phyloP scores from a whole-genome alignment of 148 eudicot genomes.

The Rhododendron henanense region DNA sequence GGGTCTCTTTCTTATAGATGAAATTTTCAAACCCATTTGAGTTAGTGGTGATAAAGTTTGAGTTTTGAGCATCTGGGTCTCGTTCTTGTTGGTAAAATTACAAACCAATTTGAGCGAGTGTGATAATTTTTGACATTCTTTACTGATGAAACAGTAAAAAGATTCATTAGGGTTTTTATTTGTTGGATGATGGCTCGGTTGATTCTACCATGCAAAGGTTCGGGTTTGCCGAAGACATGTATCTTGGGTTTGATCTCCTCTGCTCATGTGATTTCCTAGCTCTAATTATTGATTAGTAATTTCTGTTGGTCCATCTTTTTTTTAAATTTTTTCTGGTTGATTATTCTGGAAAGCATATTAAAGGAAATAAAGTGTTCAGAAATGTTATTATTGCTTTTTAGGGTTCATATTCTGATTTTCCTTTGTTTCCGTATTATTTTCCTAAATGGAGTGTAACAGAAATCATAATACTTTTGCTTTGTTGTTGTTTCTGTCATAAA shows the following conservation, averaged over 20 bases:
- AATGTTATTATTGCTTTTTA: not conserved
- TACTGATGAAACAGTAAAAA: not conserved
- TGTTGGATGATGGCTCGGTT: slow-evolving; percentile 80
- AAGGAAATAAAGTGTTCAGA: not conserved
- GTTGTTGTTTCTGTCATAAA: not conserved
- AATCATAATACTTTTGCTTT: not conserved
- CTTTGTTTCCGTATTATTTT: not conserved
- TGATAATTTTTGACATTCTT: not conserved
- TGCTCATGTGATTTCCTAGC: slow-evolving; percentile 71
- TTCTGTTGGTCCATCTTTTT: not conserved
- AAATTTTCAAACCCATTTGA: not conserved
- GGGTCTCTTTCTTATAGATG: not conserved
- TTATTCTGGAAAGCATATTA: not conserved
- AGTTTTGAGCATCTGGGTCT: slow-evolving; percentile 35
- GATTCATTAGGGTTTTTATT: slow-evolving; percentile 23
- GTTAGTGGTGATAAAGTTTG: not conserved
- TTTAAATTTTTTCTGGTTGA: not conserved
- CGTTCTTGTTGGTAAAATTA: slow-evolving; percentile 2
- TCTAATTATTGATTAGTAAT: slow-evolving; percentile 9
- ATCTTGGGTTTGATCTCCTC: slow-evolving; percentile 81
- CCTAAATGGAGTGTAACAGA: not conserved
- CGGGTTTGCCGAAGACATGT: slow-evolving; percentile 57
- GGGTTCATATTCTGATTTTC: not conserved
- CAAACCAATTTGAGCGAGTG: slow-evolving; percentile 16
- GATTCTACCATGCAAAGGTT: slow-evolving; percentile 72